Base-by-base conservation (phyloP, 2,329 filamentous ascomycete species). In the Penicillium paneum region DNA sequence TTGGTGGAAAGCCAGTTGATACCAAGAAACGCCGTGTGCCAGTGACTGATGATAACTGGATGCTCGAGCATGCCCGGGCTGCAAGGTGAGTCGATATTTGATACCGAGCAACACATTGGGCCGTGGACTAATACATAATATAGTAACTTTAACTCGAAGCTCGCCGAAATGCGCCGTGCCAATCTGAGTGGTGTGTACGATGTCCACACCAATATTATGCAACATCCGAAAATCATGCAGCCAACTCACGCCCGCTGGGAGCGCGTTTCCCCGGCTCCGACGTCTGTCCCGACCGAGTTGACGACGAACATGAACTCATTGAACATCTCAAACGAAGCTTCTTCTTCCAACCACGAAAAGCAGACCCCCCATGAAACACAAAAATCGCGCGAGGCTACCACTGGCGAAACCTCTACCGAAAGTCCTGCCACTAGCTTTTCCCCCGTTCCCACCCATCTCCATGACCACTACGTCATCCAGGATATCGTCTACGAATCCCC, bases 31-130 rank as follows among this genome's bases (percentile, higher is more conserved):
- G 89, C 62, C 89, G 88, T 65, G 88, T 96, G 36, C 88, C 91
- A 56, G 88, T 97, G 55, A 97, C 92, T 49, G 90, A 95, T 64
- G 85, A 88, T 54, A 99, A 97, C 71, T 99, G 94, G 94, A 94
- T 96, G 83, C 80, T 94, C 54, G 91, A 97, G 76, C 94, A 99
- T 74, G 91, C 92, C 28, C 85, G 89, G 47, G 91, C 93, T 71
- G 91, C 93, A 52, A 93, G 89, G 91, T 95, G 81, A 66, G 81
- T 76, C 44, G 39, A 34, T 10, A 28, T 36, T 31, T 10, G 17
- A 42, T 35, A 24, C 15, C 28, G 12, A 38, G 28, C 21, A 28
- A 13, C 11, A 8, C 24, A 51, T 31, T 26, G 21, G 32, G 36
- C 40, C 43, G 41, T 54, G 59, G 55, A 65, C 53, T 57, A 55